Percentiles rank a stretch among this genome's conserved stretches.
These are phyloP conservation scores for Cladophialophora exuberans DNA, from an alignment of 2,329 filamentous ascomycete species.

Conservation along the genomic window DNA sequence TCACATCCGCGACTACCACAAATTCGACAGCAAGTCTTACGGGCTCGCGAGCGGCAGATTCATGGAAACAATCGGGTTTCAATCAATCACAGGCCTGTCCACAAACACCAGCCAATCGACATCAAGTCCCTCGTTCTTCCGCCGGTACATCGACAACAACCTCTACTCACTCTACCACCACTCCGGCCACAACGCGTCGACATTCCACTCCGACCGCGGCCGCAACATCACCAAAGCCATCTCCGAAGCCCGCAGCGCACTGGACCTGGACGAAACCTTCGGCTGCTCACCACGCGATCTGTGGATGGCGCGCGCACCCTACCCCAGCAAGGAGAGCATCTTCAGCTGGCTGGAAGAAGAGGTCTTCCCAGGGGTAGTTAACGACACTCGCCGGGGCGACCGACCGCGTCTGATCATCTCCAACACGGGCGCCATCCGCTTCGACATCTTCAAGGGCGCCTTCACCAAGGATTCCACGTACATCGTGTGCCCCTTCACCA, in stretches of 20 bases:
- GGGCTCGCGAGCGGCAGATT: constrained; percentile 88
- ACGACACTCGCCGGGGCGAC: constrained; percentile 60
- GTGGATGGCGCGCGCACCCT: constrained; percentile 80
- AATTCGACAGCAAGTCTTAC: constrained; percentile 76
- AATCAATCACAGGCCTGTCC: constrained; percentile 74
- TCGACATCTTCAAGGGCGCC: constrained; percentile 89
- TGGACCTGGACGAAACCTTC: constrained; percentile 72
- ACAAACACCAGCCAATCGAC: constrained; percentile 42
- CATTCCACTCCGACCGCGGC: constrained; percentile 77
- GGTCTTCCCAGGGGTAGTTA: constrained; percentile 70
- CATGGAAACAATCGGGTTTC: constrained; percentile 93
- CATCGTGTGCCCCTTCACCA: constrained; percentile 85
- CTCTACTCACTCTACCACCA: constrained; percentile 82
- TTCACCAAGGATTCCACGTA: constrained; percentile 89
- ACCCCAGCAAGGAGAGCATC: constrained; percentile 73
- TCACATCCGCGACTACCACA: constrained; percentile 82
- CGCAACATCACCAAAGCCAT: constrained; percentile 73
- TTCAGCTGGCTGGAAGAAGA: constrained; percentile 78
- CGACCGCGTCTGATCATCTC: constrained; percentile 72
- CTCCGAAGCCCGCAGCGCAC: constrained; percentile 65
- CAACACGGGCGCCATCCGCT: constrained; percentile 90
- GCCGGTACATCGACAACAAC: constrained; percentile 94
- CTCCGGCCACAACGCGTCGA: constrained; percentile 69
- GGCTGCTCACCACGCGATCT: constrained; percentile 82
- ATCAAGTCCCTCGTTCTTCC: constrained; percentile 62